These are phyloP conservation scores for Aspergillus neotritici DNA, from an alignment of 2,329 filamentous ascomycete genomes.

Conservation along the genomic window DNA sequence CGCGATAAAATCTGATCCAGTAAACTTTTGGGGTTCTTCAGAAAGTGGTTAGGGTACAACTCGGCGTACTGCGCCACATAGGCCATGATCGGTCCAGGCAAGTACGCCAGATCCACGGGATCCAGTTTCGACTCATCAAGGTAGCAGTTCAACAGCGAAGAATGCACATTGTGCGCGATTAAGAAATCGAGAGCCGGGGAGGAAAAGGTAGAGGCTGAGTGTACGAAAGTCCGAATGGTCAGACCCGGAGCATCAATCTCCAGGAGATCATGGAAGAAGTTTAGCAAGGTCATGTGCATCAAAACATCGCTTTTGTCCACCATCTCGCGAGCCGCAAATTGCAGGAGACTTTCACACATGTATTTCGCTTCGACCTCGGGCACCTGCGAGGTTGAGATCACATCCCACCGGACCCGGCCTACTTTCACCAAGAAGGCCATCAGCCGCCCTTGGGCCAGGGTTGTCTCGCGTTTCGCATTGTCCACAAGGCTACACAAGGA, in stretches of 20 bases:
- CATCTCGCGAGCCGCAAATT: conserved; percentile 53
- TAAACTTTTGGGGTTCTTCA: conserved; percentile 37
- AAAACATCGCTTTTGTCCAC: conserved; percentile 54
- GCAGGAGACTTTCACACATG: conserved; percentile 43
- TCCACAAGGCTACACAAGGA: conserved; percentile 46
- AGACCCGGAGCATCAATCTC: conserved; percentile 37
- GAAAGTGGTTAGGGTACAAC: conserved; percentile 51
- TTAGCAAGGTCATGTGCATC: conserved; percentile 55
- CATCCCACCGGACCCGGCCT: conserved; percentile 51
- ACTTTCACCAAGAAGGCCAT: conserved; percentile 53
- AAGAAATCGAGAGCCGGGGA: conserved; percentile 49
- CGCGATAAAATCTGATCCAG: conserved; percentile 44
- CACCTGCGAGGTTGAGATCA: conserved; percentile 48
- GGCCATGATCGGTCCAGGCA: conserved; percentile 51
- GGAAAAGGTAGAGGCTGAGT: conserved; percentile 35
- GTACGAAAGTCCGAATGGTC: conserved; percentile 22
- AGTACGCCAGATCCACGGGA: conserved; percentile 48
- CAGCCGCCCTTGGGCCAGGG: conserved; percentile 56
- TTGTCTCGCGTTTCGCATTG: conserved; percentile 47
- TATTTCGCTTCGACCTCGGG: conserved; percentile 47
- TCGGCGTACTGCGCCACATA: conserved; percentile 55
- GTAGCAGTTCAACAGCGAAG: conserved; percentile 46
- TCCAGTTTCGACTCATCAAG: conserved; percentile 48
- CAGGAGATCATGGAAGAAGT: conserved; percentile 54
- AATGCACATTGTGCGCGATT: conserved; percentile 47